Conservation (phyloP, 1,284 basidiomycete species). For the Singerocomus inundabilis region DNA sequence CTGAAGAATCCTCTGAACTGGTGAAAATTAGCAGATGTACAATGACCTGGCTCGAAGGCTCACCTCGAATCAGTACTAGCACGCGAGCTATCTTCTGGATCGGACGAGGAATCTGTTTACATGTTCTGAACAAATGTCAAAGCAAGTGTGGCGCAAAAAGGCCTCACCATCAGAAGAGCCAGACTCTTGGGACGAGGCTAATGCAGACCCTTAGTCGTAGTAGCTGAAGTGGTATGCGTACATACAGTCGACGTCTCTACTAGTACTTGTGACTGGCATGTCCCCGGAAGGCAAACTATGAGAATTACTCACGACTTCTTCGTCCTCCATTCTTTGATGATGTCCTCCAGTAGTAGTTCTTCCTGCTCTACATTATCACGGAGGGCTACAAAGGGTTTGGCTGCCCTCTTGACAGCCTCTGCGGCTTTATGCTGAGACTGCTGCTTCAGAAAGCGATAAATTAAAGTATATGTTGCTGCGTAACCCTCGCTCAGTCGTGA, state of each 20-base stretch:
- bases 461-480: slow-evolving; percentile 67
- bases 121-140: neutral
- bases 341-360: slow-evolving; percentile 58
- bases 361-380: slow-evolving; percentile 49
- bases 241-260: slow-evolving; percentile 35
- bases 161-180: slow-evolving; percentile 27
- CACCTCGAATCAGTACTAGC: slow-evolving; percentile 16
- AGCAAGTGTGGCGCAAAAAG: neutral
- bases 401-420: slow-evolving; percentile 63
- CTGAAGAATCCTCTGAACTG: slow-evolving; percentile 35
- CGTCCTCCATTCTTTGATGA: slow-evolving; percentile 60
- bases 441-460: slow-evolving; percentile 68
- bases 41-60: slow-evolving; percentile 18
- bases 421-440: slow-evolving; percentile 64
- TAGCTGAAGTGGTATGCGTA: slow-evolving; percentile 9
- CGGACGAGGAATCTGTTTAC: slow-evolving; percentile 31
- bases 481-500: slow-evolving; percentile 12
- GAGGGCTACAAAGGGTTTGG: slow-evolving; percentile 53
- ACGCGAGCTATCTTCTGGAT: slow-evolving; percentile 32
- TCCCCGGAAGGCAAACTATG: neutral
- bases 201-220: slow-evolving; percentile 14
- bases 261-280: slow-evolving; percentile 8
- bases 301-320: slow-evolving; percentile 25
- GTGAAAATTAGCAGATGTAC: slow-evolving; percentile 14
- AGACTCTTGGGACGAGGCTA: slow-evolving; percentile 25